phyloP scores from a whole-genome alignment of 225 moss, liverwort and hornwort genomes.

The Pseudisothecium myosuroides region DNA sequence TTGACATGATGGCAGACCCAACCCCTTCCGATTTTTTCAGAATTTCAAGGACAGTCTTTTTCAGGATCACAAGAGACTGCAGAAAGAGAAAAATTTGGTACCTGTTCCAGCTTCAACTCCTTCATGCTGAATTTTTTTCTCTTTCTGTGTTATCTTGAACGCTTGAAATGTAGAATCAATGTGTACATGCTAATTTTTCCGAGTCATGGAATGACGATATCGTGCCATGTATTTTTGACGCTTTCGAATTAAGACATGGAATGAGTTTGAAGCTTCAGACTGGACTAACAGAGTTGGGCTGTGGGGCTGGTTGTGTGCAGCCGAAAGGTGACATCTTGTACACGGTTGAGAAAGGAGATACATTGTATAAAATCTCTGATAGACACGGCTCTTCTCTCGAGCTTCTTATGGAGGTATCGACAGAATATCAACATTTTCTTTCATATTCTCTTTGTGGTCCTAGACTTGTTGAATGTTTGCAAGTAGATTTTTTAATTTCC shows the following conservation, averaged over 20 bases:
- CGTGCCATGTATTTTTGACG: neutral
- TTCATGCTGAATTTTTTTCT: neutral
- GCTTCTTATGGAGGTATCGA: constrained; percentile 52
- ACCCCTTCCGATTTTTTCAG: constrained; percentile 46
- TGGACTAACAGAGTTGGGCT: neutral
- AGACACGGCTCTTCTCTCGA: constrained; percentile 34
- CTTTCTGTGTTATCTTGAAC: neutral
- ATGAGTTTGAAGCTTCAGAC: neutral
- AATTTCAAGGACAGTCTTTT: constrained; percentile 51
- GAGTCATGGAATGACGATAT: neutral
- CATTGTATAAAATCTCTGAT: constrained; percentile 28
- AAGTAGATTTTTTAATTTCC: neutral
- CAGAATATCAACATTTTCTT: neutral
- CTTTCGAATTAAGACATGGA: neutral
- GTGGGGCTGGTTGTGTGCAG: constrained; percentile 16
- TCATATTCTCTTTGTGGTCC: neutral
- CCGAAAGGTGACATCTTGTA: constrained; percentile 56
- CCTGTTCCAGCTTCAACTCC: neutral
- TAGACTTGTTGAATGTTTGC: neutral
- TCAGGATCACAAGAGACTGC: constrained; percentile 36
- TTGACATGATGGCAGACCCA: constrained; percentile 31
- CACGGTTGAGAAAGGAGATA: constrained; percentile 45
- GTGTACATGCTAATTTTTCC: neutral
- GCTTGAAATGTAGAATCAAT: neutral
- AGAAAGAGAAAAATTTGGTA: constrained; percentile 44